phyloP scores from a whole-genome alignment of 176 grass and related monocot species.

The Hsuehochloa calcarea region DNA sequence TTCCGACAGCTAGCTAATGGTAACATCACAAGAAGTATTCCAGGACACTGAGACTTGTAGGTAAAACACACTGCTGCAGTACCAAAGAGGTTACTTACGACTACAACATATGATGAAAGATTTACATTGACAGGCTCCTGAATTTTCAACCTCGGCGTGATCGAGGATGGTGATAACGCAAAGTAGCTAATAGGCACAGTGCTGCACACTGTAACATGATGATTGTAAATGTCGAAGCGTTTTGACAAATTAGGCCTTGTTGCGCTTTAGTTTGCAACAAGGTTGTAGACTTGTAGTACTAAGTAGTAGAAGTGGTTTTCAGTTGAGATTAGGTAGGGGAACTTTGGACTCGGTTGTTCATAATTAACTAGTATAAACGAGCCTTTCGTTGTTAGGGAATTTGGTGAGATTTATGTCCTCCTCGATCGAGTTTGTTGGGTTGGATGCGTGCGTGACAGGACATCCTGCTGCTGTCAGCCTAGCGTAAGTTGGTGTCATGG shows the following conservation, averaged over 20 bases:
- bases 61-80: not conserved
- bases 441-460: not conserved
- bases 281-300: not conserved
- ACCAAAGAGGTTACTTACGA: not conserved
- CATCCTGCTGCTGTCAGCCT: constrained; percentile 37
- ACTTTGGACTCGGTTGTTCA: constrained; percentile 15
- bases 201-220: not conserved
- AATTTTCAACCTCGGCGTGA: constrained; percentile 22
- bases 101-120: not conserved
- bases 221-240: not conserved
- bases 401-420: constrained; percentile 50
- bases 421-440: constrained; percentile 43
- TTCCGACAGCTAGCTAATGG: not conserved
- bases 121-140: not conserved
- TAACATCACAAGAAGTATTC: not conserved
- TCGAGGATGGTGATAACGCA: not conserved
- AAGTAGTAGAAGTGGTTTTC: constrained; percentile 13
- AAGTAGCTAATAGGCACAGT: not conserved
- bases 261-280: not conserved
- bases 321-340: constrained; percentile 30
- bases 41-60: not conserved
- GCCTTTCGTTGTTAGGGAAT: constrained; percentile 33
- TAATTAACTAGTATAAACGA: constrained; percentile 14
- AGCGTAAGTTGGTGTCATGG: constrained; percentile 28
- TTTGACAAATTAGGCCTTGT: not conserved